These are phyloP conservation scores for Candida suzukii DNA, from an alignment of 805 yeast genomes.

Conservation along the genomic window DNA sequence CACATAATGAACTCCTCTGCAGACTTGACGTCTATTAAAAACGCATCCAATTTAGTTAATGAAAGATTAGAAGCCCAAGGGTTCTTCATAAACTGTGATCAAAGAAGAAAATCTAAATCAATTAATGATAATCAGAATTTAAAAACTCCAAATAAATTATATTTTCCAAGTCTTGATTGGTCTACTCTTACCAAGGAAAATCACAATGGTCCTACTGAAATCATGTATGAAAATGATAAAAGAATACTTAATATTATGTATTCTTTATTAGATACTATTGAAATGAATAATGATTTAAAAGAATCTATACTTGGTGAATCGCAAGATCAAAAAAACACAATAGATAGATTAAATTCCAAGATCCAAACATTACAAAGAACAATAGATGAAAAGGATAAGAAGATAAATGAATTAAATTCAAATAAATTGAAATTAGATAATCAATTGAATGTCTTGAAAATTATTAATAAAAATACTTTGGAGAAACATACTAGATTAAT, in stretches of 20 bases:
- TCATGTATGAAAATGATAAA: slow-evolving; percentile 24
- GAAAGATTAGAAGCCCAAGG: slow-evolving; percentile 19
- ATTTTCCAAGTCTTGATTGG: slow-evolving; percentile 15
- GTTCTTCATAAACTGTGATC: slow-evolving; percentile 7
- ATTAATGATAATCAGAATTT: neutral
- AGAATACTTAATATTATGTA: slow-evolving; percentile 21
- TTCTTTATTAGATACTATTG: slow-evolving; percentile 16
- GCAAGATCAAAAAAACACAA: slow-evolving; percentile 10
- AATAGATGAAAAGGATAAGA: slow-evolving; percentile 11
- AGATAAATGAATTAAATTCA: slow-evolving; percentile 11
- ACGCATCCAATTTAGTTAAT: slow-evolving; percentile 18
- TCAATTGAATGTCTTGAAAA: slow-evolving; percentile 7
- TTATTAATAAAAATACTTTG: slow-evolving; percentile 7
- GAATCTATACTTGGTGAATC: slow-evolving; percentile 9
- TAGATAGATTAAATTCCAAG: slow-evolving; percentile 6
- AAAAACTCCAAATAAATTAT: slow-evolving; percentile 8
- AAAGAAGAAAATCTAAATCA: slow-evolving; percentile 4
- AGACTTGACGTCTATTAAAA: slow-evolving; percentile 14
- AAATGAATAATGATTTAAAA: slow-evolving; percentile 13
- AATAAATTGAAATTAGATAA: slow-evolving; percentile 11
- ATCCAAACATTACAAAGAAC: slow-evolving; percentile 2
- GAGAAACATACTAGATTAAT: slow-evolving; percentile 12
- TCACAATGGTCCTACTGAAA: neutral
- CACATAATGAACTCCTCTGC: neutral
- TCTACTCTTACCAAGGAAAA: slow-evolving; percentile 2